Evolutionary conservation across 169 alveolate species (phyloP).

Genomic region (Plasmodium vivax): DNA sequence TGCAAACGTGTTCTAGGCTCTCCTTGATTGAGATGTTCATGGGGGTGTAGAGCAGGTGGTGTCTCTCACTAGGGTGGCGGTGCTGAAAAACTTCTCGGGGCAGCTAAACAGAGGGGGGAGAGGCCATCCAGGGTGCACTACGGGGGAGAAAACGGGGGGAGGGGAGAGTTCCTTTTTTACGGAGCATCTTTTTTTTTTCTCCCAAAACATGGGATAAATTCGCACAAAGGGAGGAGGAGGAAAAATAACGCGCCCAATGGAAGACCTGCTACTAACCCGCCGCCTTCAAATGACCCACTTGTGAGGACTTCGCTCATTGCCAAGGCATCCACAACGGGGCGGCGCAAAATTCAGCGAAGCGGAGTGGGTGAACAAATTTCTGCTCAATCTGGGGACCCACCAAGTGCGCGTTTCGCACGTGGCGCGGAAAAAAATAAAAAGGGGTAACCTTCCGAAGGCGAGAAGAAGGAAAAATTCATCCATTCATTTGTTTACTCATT

Average conservation of each 20-base stretch:
- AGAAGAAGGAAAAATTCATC: not conserved
- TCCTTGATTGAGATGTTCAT: slow-evolving; percentile 65
- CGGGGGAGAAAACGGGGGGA: not conserved
- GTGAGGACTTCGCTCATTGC: not conserved
- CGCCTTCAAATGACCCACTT: not conserved
- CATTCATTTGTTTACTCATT: no score
- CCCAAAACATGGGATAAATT: not conserved
- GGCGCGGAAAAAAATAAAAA: not conserved
- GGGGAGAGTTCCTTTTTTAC: not conserved
- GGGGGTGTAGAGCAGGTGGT: not conserved
- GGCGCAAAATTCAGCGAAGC: not conserved
- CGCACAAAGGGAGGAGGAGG: not conserved
- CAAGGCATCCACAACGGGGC: not conserved
- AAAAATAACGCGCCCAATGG: not conserved
- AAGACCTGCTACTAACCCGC: not conserved
- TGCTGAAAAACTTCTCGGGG: not conserved
- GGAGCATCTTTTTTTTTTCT: not conserved
- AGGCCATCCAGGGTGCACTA: not conserved
- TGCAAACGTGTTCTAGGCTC: slow-evolving; percentile 63
- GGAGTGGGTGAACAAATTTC: not conserved
- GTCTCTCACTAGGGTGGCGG: not conserved
- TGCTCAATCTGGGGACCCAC: not conserved
- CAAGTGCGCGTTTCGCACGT: not conserved
- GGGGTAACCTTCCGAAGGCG: not conserved
- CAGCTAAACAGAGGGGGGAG: not conserved